phyloP scores from a whole-genome alignment of 208 protist genomes.

The Crithidia brevicula region DNA sequence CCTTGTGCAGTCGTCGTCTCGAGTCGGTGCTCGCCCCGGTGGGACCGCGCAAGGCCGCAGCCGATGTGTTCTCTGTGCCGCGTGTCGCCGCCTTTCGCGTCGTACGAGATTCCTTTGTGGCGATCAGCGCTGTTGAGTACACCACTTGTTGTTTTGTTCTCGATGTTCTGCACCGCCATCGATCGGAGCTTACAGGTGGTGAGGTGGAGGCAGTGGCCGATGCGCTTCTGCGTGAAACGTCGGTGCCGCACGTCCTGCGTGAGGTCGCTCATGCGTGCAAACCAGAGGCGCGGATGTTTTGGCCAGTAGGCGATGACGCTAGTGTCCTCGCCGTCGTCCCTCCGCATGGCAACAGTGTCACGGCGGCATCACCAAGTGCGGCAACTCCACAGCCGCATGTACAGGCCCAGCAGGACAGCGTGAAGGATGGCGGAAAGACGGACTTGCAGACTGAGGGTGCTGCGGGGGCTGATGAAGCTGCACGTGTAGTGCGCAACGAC shows the following conservation, averaged over 20 bases:
- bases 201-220: constrained; percentile 41
- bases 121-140: constrained; percentile 12
- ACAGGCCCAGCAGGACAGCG: no score
- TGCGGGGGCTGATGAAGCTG: no score
- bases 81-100: background rate
- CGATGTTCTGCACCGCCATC: constrained; percentile 17
- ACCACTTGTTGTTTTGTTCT: constrained; percentile 19
- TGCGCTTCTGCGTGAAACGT: constrained; percentile 16
- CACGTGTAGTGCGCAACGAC: no score
- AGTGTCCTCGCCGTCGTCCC: background rate
- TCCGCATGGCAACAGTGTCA: background rate
- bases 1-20: constrained; percentile 48
- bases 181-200: constrained; percentile 35
- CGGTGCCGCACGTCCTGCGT: constrained; percentile 9
- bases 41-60: background rate
- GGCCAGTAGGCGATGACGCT: background rate
- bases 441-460: no score
- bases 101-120: constrained; percentile 18
- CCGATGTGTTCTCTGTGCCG: no score
- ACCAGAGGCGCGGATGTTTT: constrained; percentile 28
- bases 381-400: no score
- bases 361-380: background rate
- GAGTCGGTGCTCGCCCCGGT: constrained; percentile 28
- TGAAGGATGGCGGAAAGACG: no score
- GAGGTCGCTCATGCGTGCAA: constrained; percentile 28